These are phyloP conservation scores for Cladosporium sp. DNA, from an alignment of 2,329 filamentous ascomycete genomes.

Conservation along the genomic window DNA sequence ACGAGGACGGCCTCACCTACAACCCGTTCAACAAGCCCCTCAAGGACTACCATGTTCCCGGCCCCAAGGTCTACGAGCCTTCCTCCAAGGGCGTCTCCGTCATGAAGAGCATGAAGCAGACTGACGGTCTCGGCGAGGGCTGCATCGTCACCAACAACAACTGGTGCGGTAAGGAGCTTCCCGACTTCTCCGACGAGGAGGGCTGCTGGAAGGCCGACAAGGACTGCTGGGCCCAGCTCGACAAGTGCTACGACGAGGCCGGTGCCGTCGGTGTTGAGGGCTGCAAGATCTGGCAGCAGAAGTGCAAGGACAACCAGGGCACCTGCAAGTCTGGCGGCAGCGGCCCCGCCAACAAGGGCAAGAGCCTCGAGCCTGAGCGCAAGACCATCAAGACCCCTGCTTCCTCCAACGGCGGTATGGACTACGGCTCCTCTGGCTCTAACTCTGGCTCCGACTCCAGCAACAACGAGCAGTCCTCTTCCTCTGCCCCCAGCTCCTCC, in stretches of 20 bases:
- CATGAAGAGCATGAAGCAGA: conserved; percentile 25
- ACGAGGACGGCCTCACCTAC: conserved; percentile 55
- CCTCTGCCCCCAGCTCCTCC: conserved; percentile 8
- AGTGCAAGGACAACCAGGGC: conserved; percentile 49
- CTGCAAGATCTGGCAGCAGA: conserved; percentile 59
- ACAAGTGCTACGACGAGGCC: conserved; percentile 55
- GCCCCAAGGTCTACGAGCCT: conserved; percentile 52
- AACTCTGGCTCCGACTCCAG: background rate
- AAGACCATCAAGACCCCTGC: conserved; percentile 8
- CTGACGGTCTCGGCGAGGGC: conserved; percentile 46
- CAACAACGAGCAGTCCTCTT: background rate
- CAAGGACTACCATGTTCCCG: conserved; percentile 55
- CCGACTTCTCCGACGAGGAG: conserved; percentile 47
- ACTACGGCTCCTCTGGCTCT: conserved; percentile 6
- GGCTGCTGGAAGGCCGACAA: conserved; percentile 20
- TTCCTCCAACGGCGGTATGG: conserved; percentile 2
- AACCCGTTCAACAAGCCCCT: conserved; percentile 56
- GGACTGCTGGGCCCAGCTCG: conserved; percentile 51
- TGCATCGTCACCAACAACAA: conserved; percentile 65
- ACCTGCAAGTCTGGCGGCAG: conserved; percentile 36
- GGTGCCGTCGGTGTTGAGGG: conserved; percentile 56
- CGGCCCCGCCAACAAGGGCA: conserved; percentile 46
- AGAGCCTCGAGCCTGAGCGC: conserved; percentile 30
- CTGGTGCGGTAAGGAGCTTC: conserved; percentile 63
- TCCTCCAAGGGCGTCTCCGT: conserved; percentile 23